These are phyloP conservation scores for Exophiala spinifera DNA, from an alignment of 2,329 filamentous ascomycete species.

Conservation along the genomic window DNA sequence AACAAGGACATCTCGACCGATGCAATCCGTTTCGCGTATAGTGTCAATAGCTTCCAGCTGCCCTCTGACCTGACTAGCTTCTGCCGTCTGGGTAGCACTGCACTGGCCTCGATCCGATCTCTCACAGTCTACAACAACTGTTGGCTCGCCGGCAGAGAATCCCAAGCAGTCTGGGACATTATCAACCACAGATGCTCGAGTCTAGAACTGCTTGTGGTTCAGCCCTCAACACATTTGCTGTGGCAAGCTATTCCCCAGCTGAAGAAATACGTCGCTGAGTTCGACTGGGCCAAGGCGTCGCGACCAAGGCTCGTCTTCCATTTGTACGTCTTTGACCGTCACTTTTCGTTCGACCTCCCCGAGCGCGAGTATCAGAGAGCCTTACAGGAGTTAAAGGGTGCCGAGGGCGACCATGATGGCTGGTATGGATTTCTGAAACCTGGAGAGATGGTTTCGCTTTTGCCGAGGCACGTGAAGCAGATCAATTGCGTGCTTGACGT, in stretches of 20 bases:
- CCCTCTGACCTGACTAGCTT: slow-evolving; percentile 13
- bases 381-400: slow-evolving; percentile 4
- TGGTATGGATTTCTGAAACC: not conserved
- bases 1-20: slow-evolving; percentile 21
- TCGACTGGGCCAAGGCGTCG: not conserved
- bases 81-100: slow-evolving; percentile 6
- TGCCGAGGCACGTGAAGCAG: slow-evolving; percentile 17
- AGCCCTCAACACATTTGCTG: slow-evolving; percentile 14
- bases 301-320: slow-evolving; percentile 16
- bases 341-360: slow-evolving; percentile 22
- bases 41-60: slow-evolving; percentile 17
- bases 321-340: slow-evolving; percentile 16
- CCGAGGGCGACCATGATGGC: not conserved
- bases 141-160: slow-evolving; percentile 2
- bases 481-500: slow-evolving; percentile 18
- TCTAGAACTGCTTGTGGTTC: slow-evolving; percentile 12
- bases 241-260: slow-evolving; percentile 14
- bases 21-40: slow-evolving; percentile 19
- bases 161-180: slow-evolving; percentile 7
- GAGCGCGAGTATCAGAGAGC: slow-evolving; percentile 13
- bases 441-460: slow-evolving; percentile 5
- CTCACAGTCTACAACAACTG: slow-evolving; percentile 12
- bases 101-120: slow-evolving; percentile 18
- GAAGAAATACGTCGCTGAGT: slow-evolving; percentile 11
- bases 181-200: slow-evolving; percentile 10